phyloP scores from a whole-genome alignment of 805 yeast species.

The Saturnispora saitoi region DNA sequence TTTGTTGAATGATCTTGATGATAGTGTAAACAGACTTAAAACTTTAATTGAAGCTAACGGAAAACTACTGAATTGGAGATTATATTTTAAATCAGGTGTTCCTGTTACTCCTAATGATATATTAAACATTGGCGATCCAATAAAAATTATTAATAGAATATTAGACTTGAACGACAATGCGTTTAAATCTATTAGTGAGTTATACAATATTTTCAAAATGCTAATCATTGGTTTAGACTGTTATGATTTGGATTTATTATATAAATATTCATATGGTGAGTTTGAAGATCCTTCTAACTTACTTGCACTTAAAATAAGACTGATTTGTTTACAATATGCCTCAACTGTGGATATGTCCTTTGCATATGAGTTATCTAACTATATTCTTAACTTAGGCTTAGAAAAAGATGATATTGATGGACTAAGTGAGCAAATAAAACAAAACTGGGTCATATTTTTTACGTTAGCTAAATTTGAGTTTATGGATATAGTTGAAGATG shows the following conservation, averaged over 20 bases:
- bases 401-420: slow-evolving; percentile 5
- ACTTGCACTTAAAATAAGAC: slow-evolving; percentile 23
- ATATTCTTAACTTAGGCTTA: slow-evolving; percentile 28
- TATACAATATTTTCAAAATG: slow-evolving; percentile 34
- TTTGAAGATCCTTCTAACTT: slow-evolving; percentile 10
- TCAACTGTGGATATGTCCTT: slow-evolving; percentile 52
- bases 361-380: slow-evolving; percentile 40
- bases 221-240: slow-evolving; percentile 34
- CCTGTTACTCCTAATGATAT: slow-evolving; percentile 26
- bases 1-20: slow-evolving; percentile 10
- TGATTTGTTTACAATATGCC: slow-evolving; percentile 59
- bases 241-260: slow-evolving; percentile 7
- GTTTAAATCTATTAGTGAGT: slow-evolving; percentile 36
- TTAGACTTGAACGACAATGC: slow-evolving; percentile 48
- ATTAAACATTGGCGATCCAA: slow-evolving; percentile 19
- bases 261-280: slow-evolving; percentile 4
- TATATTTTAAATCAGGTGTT: slow-evolving; percentile 24
- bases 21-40: slow-evolving; percentile 8
- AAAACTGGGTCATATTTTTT: slow-evolving; percentile 62
- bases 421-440: slow-evolving; percentile 18
- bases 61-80: slow-evolving; percentile 22
- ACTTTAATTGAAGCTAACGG: slow-evolving; percentile 19
- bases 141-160: slow-evolving; percentile 20
- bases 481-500: slow-evolving; percentile 13
- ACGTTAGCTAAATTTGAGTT: slow-evolving; percentile 54